Conservation (phyloP, 306 rosid species). For the Citrullus colocynthis region DNA sequence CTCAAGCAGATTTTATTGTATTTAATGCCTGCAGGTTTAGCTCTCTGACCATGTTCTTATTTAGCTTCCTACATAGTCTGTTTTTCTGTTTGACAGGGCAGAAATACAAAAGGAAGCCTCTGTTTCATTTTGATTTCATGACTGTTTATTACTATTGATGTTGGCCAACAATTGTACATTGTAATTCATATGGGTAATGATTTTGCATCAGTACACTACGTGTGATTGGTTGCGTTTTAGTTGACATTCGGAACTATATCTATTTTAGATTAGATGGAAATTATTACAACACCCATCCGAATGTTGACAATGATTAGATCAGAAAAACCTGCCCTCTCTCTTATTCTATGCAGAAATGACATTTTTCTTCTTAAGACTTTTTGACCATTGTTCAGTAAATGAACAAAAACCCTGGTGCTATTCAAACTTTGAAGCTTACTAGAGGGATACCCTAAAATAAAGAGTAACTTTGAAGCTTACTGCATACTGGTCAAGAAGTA, state of each 20-base stretch:
- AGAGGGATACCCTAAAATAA: not conserved
- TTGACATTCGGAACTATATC: not conserved
- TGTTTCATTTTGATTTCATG: not conserved
- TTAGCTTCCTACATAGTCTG: not conserved
- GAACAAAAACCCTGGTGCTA: not conserved
- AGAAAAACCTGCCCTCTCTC: not conserved
- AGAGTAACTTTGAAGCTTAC: constrained; percentile 1
- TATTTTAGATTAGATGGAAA: not conserved
- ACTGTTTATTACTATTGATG: not conserved
- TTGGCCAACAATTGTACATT: constrained; percentile 12
- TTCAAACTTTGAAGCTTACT: not conserved
- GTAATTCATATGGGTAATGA: constrained; percentile 8
- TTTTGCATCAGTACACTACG: not conserved
- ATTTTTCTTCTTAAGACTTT: not conserved
- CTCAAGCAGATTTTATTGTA: not conserved
- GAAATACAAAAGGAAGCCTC: not conserved
- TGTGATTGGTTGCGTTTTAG: not conserved
- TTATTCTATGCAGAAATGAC: not conserved
- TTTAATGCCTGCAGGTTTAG: not conserved
- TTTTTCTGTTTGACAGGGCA: constrained; percentile 1
- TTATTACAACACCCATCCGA: not conserved
- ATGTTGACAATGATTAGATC: not conserved
- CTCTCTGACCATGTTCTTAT: constrained; percentile 2
- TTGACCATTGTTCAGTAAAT: not conserved
- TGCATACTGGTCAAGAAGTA: constrained; percentile 17